Percentiles rank a stretch among this genome's conserved stretches.
phyloP scores from a whole-genome alignment of 331 rosid species.

The Dryas integrifolia region DNA sequence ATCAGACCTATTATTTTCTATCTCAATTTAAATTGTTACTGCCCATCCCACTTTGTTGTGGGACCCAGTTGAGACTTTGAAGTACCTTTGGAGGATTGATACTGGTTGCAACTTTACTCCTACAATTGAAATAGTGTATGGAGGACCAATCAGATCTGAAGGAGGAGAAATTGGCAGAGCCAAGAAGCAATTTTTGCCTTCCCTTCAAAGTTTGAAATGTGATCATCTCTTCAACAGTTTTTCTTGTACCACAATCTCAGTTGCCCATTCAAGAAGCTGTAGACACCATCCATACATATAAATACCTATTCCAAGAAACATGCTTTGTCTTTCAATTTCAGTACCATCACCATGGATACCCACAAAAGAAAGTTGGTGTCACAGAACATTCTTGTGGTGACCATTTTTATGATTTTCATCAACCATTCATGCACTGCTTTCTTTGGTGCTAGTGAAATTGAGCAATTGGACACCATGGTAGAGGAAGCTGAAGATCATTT shows the following conservation, averaged over 20 bases:
- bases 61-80: slow-evolving; percentile 19
- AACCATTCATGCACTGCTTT: slow-evolving; percentile 23
- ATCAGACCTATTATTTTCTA: background rate
- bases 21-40: background rate
- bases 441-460: slow-evolving; percentile 29
- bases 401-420: slow-evolving; percentile 34
- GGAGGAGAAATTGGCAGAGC: background rate
- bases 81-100: slow-evolving; percentile 39
- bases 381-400: slow-evolving; percentile 28
- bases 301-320: slow-evolving; percentile 24
- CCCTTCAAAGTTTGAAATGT: slow-evolving; percentile 39
- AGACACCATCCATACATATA: slow-evolving; percentile 32
- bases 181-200: slow-evolving; percentile 31
- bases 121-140: slow-evolving; percentile 43
- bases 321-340: slow-evolving; percentile 14
- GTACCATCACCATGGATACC: slow-evolving; percentile 40
- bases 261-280: background rate
- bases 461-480: slow-evolving; percentile 25
- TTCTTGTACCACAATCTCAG: slow-evolving; percentile 9
- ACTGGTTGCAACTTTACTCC: slow-evolving; percentile 66
- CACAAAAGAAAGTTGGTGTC: slow-evolving; percentile 24
- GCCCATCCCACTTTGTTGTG: background rate
- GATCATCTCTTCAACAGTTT: slow-evolving; percentile 17
- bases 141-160: slow-evolving; percentile 3
- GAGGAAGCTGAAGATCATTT: slow-evolving; percentile 38